Evolutionary conservation across 129 eudicot genomes (phyloP).

Genomic region (Daucus carota): DNA sequence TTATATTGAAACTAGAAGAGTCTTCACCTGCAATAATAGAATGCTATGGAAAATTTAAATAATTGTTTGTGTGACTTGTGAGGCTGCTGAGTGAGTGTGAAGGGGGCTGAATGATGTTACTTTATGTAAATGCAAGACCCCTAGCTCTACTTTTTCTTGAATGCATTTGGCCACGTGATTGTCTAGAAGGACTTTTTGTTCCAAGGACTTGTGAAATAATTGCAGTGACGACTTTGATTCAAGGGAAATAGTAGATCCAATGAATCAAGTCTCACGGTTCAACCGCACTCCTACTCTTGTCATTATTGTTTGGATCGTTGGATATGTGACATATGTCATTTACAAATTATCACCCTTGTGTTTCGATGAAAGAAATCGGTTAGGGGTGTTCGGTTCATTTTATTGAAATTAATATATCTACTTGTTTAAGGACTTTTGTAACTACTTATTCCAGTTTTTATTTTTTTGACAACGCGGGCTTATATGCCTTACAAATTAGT

Average conservation of each 20-base stretch:
- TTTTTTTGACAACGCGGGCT: too few relatives aligned
- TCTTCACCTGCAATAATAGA: not conserved
- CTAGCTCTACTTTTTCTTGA: not conserved
- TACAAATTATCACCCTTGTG: too few relatives aligned
- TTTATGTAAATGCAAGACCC: too few relatives aligned
- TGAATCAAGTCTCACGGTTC: not conserved
- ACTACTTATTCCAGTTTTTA: too few relatives aligned
- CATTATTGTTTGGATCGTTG: not conserved
- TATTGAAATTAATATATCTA: too few relatives aligned
- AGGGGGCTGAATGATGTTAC: too few relatives aligned
- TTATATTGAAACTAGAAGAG: not conserved
- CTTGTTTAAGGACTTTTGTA: too few relatives aligned
- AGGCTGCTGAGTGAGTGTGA: not conserved
- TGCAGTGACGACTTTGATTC: not conserved
- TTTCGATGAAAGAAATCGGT: too few relatives aligned
- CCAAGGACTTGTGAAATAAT: not conserved
- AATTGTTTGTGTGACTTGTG: too few relatives aligned
- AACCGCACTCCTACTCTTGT: not conserved
- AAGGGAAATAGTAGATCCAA: not conserved
- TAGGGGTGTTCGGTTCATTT: too few relatives aligned
- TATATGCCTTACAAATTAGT: too few relatives aligned
- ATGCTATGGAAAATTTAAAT: too few relatives aligned
- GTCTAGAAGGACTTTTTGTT: not conserved
- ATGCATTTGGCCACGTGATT: not conserved
- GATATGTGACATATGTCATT: not conserved